Percentiles rank a stretch among this genome's conserved stretches.
These are phyloP conservation scores for Cardamine chenopodiifolia DNA, from an alignment of 345 rosid species.

Conservation along the genomic window DNA sequence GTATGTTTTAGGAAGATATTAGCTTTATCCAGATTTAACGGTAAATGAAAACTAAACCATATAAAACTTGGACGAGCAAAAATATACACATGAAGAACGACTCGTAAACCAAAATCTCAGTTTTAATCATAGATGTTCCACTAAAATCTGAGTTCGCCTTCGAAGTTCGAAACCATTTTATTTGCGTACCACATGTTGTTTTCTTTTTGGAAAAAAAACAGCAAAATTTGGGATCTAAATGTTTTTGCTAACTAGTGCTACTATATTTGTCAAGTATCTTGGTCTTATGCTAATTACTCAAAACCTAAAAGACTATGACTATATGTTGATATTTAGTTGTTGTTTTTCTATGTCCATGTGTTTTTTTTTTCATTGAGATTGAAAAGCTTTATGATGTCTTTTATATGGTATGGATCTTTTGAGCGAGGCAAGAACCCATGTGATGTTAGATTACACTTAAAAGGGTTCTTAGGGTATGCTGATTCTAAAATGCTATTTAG, in stretches of 20 bases:
- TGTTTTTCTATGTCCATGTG: background rate
- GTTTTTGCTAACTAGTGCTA: constrained; percentile 11
- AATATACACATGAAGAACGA: too few species aligned
- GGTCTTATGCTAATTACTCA: background rate
- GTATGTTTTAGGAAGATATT: too few species aligned
- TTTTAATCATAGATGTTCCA: too few species aligned
- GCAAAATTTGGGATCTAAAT: too few species aligned
- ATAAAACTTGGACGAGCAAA: too few species aligned
- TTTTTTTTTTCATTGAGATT: background rate
- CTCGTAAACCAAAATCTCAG: too few species aligned
- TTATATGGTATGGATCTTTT: background rate
- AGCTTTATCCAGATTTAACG: too few species aligned
- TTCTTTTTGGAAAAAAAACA: too few species aligned
- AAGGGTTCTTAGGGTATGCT: background rate
- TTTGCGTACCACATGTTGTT: too few species aligned
- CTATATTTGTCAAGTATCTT: background rate
- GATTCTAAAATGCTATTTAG: background rate
- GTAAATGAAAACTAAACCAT: too few species aligned
- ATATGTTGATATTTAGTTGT: background rate
- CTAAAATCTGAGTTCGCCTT: too few species aligned
- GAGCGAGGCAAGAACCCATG: background rate
- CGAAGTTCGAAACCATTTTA: too few species aligned
- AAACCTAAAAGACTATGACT: background rate
- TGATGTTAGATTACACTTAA: background rate
- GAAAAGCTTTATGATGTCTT: background rate